Conservation (phyloP, 169 alveolate genomes). For the Toxoplasma gondii region DNA sequence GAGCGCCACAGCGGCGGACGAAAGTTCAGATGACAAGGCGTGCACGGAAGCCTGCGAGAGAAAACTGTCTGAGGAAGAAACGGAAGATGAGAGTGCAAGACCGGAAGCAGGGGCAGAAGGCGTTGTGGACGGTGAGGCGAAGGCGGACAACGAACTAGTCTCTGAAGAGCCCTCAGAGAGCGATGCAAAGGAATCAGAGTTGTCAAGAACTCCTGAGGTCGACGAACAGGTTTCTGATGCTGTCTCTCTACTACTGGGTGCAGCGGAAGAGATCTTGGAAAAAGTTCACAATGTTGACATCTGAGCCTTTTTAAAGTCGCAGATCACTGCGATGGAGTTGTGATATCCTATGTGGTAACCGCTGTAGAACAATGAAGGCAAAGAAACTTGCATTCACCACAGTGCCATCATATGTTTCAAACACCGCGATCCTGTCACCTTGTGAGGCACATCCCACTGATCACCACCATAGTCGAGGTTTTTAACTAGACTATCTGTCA, state of each 20-base stretch:
- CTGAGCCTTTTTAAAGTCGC: not conserved
- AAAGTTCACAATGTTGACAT: not conserved
- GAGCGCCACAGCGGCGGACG: not conserved
- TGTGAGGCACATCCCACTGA: too few species aligned
- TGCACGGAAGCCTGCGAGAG: too few species aligned
- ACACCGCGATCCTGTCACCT: too few species aligned
- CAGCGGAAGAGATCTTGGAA: not conserved
- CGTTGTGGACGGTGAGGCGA: not conserved
- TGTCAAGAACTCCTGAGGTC: not conserved
- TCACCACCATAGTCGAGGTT: too few species aligned
- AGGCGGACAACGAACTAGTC: not conserved
- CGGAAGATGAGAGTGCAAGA: not conserved
- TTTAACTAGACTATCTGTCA: too few species aligned
- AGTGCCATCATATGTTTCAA: too few species aligned
- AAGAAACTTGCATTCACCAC: too few species aligned
- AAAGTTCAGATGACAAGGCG: not conserved
- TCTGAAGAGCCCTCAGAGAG: not conserved
- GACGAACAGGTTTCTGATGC: not conserved
- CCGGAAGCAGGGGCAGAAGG: conserved; percentile 18
- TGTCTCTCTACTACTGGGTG: not conserved
- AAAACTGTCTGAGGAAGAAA: not conserved
- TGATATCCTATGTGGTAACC: not conserved
- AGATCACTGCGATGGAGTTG: not conserved
- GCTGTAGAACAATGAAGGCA: too few species aligned
- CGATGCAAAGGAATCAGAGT: not conserved